A percentile compares a stretch with the other conserved stretches of the same genome.
phyloP scores from a whole-genome alignment of 805 yeast genomes.

The Candida ipomoeae region DNA sequence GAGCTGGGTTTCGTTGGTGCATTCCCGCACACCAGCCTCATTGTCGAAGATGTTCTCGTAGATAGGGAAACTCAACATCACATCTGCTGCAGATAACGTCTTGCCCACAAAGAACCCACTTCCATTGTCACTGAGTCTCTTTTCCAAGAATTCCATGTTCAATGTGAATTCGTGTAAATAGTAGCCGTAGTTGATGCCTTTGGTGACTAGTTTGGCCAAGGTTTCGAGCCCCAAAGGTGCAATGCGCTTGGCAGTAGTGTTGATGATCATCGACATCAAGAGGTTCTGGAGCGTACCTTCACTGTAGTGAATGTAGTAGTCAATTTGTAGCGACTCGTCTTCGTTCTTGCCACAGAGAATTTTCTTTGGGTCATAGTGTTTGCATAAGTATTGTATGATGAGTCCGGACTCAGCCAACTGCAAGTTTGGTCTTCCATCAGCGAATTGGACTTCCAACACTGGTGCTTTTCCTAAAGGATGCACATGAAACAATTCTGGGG shows the following conservation, averaged over 20 bases:
- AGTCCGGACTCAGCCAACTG: slow-evolving; percentile 58
- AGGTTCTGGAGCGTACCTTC: slow-evolving; percentile 61
- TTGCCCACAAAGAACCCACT: slow-evolving; percentile 46
- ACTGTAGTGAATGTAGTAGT: slow-evolving; percentile 51
- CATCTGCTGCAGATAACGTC: slow-evolving; percentile 52
- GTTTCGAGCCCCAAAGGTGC: slow-evolving; percentile 49
- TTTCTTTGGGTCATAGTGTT: slow-evolving; percentile 43
- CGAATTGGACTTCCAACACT: slow-evolving; percentile 39
- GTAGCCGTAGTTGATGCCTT: slow-evolving; percentile 45
- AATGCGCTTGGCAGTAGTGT: slow-evolving; percentile 36
- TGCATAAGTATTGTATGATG: slow-evolving; percentile 50
- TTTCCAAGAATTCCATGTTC: slow-evolving; percentile 41
- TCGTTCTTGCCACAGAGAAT: slow-evolving; percentile 35
- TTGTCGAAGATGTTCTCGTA: slow-evolving; percentile 25
- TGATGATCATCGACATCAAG: slow-evolving; percentile 34
- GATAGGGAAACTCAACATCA: slow-evolving; percentile 48
- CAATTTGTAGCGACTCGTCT: slow-evolving; percentile 41
- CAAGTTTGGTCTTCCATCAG: slow-evolving; percentile 32
- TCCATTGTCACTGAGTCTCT: slow-evolving; percentile 25
- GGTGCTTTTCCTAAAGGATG: slow-evolving; percentile 69
- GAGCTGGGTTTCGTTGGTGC: slow-evolving; percentile 33
- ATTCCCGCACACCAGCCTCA: slow-evolving; percentile 30
- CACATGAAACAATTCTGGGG: slow-evolving; percentile 41
- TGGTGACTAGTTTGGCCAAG: slow-evolving; percentile 40
- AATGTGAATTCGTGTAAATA: slow-evolving; percentile 44